Evolutionary conservation across 352 stramenopile genomes (phyloP).

Genomic region (Phytophthora nicotianae): DNA sequence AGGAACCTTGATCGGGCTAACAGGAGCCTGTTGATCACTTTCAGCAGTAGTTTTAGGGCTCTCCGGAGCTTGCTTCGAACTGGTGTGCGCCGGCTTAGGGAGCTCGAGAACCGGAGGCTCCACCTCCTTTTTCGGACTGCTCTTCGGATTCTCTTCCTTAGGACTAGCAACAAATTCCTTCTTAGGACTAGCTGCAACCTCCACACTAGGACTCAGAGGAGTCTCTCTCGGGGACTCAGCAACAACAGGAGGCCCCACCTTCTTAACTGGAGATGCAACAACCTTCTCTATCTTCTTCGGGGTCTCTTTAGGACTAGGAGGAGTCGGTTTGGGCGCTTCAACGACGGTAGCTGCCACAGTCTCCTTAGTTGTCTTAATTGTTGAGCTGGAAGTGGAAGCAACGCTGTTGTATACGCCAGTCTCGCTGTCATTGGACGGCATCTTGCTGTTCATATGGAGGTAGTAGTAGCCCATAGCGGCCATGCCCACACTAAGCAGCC

Average conservation of each 20-base stretch:
- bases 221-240: conserved; percentile 4
- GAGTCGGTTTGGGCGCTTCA: conserved; percentile 3
- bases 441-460: conserved; percentile 46
- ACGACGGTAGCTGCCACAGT: not conserved
- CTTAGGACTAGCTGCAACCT: conserved; percentile 10
- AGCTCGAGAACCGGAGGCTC: conserved; percentile 21
- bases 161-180: conserved; percentile 10
- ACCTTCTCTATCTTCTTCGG: conserved; percentile 5
- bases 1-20: conserved; percentile 8
- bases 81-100: conserved; percentile 10
- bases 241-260: conserved; percentile 5
- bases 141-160: conserved; percentile 12
- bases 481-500: conserved; percentile 64
- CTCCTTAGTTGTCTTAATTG: not conserved
- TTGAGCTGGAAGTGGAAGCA: not conserved
- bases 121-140: conserved; percentile 18
- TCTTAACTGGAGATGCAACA: conserved; percentile 10
- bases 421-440: conserved; percentile 14
- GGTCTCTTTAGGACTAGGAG: conserved; percentile 8
- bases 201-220: conserved; percentile 6
- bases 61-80: conserved; percentile 8
- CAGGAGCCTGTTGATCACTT: conserved; percentile 23
- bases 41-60: conserved; percentile 18
- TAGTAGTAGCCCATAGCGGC: conserved; percentile 65
- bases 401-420: conserved; percentile 8